phyloP scores from a whole-genome alignment of 768 basidiomycete genomes.

The Mycena metata region DNA sequence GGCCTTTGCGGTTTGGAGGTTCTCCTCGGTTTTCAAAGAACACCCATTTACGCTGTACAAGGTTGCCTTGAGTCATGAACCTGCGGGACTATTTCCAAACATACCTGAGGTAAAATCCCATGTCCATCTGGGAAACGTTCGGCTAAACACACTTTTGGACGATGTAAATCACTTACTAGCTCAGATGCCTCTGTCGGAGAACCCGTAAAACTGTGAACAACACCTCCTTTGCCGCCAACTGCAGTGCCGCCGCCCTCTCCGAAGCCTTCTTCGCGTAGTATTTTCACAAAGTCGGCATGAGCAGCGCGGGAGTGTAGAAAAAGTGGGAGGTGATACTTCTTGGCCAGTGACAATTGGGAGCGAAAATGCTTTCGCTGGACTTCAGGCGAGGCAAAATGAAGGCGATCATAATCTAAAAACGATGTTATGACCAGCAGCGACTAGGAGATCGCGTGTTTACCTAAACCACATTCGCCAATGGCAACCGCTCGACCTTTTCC shows the following conservation, averaged over 20 bases:
- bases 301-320: constrained; percentile 89
- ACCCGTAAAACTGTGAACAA: constrained; percentile 89
- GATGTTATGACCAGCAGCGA: neutral
- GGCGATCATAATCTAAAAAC: constrained; percentile 80
- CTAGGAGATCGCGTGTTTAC: constrained; percentile 49
- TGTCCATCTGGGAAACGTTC: constrained; percentile 62
- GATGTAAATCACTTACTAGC: constrained; percentile 59
- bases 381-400: constrained; percentile 71
- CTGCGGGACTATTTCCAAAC: constrained; percentile 9
- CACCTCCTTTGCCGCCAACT: constrained; percentile 76
- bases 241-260: constrained; percentile 65
- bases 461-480: constrained; percentile 86
- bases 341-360: constrained; percentile 75
- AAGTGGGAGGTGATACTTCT: constrained; percentile 79
- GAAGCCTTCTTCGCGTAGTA: constrained; percentile 77
- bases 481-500: constrained; percentile 75
- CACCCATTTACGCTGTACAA: constrained; percentile 76
- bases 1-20: constrained; percentile 65
- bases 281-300: constrained; percentile 75
- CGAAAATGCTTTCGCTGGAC: constrained; percentile 77
- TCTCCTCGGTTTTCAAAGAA: constrained; percentile 79
- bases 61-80: neutral
- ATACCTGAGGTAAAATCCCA: constrained; percentile 80
- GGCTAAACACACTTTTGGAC: neutral
- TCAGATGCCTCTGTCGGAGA: constrained; percentile 71